Conservation (phyloP, 2,329 filamentous ascomycete genomes). For the Pseudogymnoascus sp. region DNA sequence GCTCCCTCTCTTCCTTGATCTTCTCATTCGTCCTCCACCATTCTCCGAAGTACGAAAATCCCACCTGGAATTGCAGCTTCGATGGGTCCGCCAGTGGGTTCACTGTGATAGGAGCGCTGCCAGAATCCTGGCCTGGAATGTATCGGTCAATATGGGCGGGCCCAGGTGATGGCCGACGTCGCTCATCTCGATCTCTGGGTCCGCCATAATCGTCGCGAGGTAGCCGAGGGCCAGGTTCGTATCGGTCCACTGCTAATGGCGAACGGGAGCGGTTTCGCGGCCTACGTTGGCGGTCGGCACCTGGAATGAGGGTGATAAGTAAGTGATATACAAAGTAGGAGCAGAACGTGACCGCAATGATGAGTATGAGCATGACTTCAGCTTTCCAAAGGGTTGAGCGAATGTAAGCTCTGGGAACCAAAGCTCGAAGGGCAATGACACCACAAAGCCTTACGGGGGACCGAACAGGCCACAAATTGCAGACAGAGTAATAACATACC, state of each 20-base stretch:
- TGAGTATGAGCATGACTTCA: not conserved
- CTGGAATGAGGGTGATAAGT: constrained; percentile 31
- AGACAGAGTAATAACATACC: constrained; percentile 44
- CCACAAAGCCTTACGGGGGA: not conserved
- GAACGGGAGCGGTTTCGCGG: constrained; percentile 61
- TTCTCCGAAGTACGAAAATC: constrained; percentile 78
- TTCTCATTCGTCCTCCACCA: constrained; percentile 80
- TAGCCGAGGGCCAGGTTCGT: constrained; percentile 57
- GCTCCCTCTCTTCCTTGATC: constrained; percentile 74
- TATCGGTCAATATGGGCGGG: constrained; percentile 76
- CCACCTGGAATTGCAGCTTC: constrained; percentile 68
- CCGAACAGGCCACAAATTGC: not conserved
- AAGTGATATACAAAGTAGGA: constrained; percentile 10
- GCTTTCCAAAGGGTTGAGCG: not conserved
- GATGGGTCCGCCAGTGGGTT: constrained; percentile 68
- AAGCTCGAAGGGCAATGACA: not conserved
- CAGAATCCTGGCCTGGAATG: constrained; percentile 62
- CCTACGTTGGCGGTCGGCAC: constrained; percentile 44
- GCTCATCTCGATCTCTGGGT: constrained; percentile 38
- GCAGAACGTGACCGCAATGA: not conserved
- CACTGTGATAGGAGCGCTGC: constrained; percentile 40
- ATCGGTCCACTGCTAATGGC: constrained; percentile 61
- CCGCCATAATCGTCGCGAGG: constrained; percentile 58
- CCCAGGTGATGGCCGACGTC: constrained; percentile 49
- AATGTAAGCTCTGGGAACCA: not conserved